Conservation (phyloP, 1,284 basidiomycete genomes). For the Schizopora paradoxa region DNA sequence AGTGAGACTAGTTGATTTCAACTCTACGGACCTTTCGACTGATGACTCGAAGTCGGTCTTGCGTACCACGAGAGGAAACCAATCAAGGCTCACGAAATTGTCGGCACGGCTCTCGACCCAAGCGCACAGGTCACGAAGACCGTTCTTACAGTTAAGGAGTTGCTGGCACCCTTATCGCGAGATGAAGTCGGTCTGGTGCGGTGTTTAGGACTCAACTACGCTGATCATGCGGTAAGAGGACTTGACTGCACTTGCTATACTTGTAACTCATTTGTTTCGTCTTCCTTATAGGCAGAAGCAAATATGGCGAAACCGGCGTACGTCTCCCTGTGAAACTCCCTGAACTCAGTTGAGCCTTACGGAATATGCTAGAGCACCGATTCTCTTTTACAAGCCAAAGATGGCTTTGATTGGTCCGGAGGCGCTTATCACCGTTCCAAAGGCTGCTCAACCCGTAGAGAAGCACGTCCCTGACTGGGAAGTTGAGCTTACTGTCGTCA, state of each 20-base stretch:
- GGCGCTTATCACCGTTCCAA: slow-evolving; percentile 63
- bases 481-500: slow-evolving; percentile 81
- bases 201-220: slow-evolving; percentile 78
- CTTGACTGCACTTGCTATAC: slow-evolving; percentile 23
- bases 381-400: slow-evolving; percentile 78
- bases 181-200: slow-evolving; percentile 65
- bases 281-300: slow-evolving; percentile 51
- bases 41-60: slow-evolving; percentile 53
- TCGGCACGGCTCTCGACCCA: slow-evolving; percentile 61
- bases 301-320: slow-evolving; percentile 60
- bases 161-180: slow-evolving; percentile 65
- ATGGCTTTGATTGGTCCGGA: slow-evolving; percentile 68
- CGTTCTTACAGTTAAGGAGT: slow-evolving; percentile 60
- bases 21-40: background rate
- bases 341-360: background rate
- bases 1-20: slow-evolving; percentile 34
- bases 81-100: slow-evolving; percentile 65
- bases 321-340: slow-evolving; percentile 21
- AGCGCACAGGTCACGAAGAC: slow-evolving; percentile 55
- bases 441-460: slow-evolving; percentile 61
- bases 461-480: slow-evolving; percentile 83
- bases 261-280: background rate
- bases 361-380: slow-evolving; percentile 46
- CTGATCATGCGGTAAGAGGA: slow-evolving; percentile 74
- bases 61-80: slow-evolving; percentile 47